Evolutionary conservation across 2,329 filamentous ascomycete species (phyloP), one percentile per base, ranked within the genome.

Genomic region (Aspergillus pseudoterreus): DNA sequence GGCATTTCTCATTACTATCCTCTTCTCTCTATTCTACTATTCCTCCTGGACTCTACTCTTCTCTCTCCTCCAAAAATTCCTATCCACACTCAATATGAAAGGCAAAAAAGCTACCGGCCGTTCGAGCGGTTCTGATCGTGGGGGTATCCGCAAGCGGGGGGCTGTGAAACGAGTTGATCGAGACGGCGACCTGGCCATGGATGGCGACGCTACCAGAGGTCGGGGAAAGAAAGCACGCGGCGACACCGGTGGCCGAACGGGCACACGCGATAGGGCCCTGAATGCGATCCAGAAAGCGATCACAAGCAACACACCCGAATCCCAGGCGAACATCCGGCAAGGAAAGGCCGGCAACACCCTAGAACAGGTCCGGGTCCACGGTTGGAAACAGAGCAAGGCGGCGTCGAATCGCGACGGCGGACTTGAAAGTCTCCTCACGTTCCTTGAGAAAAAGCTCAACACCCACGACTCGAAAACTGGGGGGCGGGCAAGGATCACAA

Each of bases 371-470:
- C 69, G 65, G 48, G 64, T 92, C 19, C 74, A 76, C 56, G 87
- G 87, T 22, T 77, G 89, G 63, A 83, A 81, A 63, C 71, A 81
- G 42, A 90, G 86, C 74, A 90, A 86, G 68, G 86, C 85, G 6
- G 78, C 81, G 10, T 76, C 67, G 24, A 88, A 90, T 57, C 66
- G 79, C 27, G 87, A 87, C 50, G 85, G 86, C 45, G 87, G 87
- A 17, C 65, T 87, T 22, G 78, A 79, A 53, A 81, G 82, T 53
- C 75, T 90, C 27, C 69, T 90, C 48, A 75, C 76, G 46, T 90
- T 90, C 65, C 72, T 91, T 56, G 85, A 90, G 71, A 82, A 84
- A 63, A 90, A 90, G 69, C 81, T 86, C 43, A 78, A 79, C 50
- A 72, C 77, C 57, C 54, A 65, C 57, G 75, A 83, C 62, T 74